Base-by-base conservation (phyloP, 73 alveolate genomes). In the Paramecium bursaria region DNA sequence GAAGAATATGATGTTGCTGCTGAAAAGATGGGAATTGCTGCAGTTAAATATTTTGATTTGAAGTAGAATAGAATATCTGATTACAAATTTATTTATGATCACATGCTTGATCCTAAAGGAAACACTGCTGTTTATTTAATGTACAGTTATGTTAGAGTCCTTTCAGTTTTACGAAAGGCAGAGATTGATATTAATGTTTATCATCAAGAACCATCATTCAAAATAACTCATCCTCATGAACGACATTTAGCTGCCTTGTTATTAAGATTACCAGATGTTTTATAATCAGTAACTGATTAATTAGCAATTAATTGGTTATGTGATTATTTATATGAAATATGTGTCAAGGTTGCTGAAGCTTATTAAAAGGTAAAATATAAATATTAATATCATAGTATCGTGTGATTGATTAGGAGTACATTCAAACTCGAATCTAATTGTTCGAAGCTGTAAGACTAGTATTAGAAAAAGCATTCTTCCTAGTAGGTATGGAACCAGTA, bases 91-190 rank as follows among this genome's bases (percentile, higher is more conserved):
- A 91, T 95, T 74, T 97, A 90, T 85, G 98, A 97, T 85, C 92
- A 94, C 94, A 96, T 98, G 99, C 95, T 98, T 48, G 99, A 98
- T 82, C 99, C 99, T 50, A 95, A 95, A 54, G 99, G 99, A 23
- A 97, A 98, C 94, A 98, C 99, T 29, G 99, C 99, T 15, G 99
- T 98, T 14, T 98, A 97, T 79, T 86, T 98, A 29, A 96, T 95
- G 74, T 98, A 97, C 85, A 93, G 96, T 87, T 98, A 97, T 88
- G 99, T 98, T 73, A 92, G 99, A 82, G 94, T 98, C 42, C 90
- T 97, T 33, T 97, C 99, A 7, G 95, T 98, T 53, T 87, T 94
- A 79, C 76, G 99, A 79, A 97, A 98, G 86, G 96, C 95, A 27
- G 97, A 95, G 39, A 51, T 86, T 26, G 74, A 86, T 15, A 73